Percentiles rank a stretch among this genome's conserved stretches.
These are phyloP conservation scores for Centella asiatica DNA, from an alignment of 129 eudicot species.

Conservation along the genomic window DNA sequence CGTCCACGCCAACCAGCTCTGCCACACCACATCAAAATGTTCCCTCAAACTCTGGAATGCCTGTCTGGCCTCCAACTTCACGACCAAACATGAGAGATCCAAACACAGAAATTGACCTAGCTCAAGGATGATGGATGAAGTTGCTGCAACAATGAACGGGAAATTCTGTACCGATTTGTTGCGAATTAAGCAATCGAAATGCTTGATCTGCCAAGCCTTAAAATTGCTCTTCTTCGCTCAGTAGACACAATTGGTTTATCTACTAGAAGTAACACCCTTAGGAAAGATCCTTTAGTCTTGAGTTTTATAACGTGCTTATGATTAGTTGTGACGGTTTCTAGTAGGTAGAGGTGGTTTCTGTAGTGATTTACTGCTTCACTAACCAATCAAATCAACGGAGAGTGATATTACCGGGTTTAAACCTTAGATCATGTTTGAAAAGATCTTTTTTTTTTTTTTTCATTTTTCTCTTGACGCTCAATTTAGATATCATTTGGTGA, in stretches of 20 bases:
- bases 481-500: neutral
- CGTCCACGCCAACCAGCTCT: slow-evolving; percentile 17
- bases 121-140: slow-evolving; percentile 42
- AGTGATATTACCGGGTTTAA: neutral
- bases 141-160: slow-evolving; percentile 16
- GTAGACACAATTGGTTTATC: neutral
- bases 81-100: slow-evolving; percentile 35
- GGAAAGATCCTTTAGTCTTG: neutral
- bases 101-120: slow-evolving; percentile 68
- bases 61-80: slow-evolving; percentile 50
- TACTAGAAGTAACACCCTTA: neutral
- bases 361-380: neutral
- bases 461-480: neutral
- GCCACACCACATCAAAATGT: slow-evolving; percentile 21
- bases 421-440: neutral
- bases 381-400: neutral
- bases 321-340: neutral
- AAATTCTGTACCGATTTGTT: slow-evolving; percentile 46
- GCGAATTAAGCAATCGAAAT: slow-evolving; percentile 30
- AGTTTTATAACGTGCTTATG: no score
- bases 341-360: neutral
- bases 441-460: no score
- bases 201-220: neutral
- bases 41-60: slow-evolving; percentile 17
- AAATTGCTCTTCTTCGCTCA: neutral